Base-by-base conservation (phyloP, 2,329 filamentous ascomycete genomes). In the Monosporascus sp. region DNA sequence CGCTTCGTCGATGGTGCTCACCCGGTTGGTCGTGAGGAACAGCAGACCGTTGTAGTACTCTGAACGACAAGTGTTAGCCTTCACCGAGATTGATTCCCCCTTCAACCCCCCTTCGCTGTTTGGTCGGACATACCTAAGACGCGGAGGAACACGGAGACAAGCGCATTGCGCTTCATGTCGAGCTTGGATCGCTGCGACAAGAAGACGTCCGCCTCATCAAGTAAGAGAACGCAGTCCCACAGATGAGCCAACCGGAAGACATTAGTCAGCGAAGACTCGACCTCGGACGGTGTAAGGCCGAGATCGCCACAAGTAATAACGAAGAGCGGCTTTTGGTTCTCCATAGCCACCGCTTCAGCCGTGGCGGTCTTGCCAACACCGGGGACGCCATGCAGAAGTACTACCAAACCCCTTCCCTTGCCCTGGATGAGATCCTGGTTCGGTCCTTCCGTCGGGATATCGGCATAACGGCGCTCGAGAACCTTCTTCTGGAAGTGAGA, bases 341-440 rank as follows among this genome's bases (percentile, higher is more conserved):
- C 68, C 65, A 70, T 68, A 1, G 73, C 72, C 1, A 74, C 66
- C 1, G 70, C 71, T 55, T 76, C 69, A 1, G 76, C 75, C 0
- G 76, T 78, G 0, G 72, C 69, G 0, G 76, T 79, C 65, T 79
- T 79, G 5, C 76, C 76, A 0, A 77, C 74, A 25, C 76, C 76
- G 0, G 76, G 75, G 0, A 73, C 69, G 25, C 76, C 76, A 52
- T 78, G 74, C 0, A 79, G 63, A 0, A 79, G 60, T 0, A 78
- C 65, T 2, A 77, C 68, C 0, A 78, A 60, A 5, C 75, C 74
- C 1, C 69, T 66, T 1, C 72, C 74, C 57, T 77, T 78, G 55
- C 74, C 73, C 49, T 70, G 68, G 46, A 77, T 73, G 7, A 78
- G 55, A 57, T 77, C 74, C 58, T 73, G 70, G 42, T 58, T 60